These are phyloP conservation scores for Botrytis fragariae DNA, from an alignment of 2,329 filamentous ascomycete genomes.

Conservation along the genomic window DNA sequence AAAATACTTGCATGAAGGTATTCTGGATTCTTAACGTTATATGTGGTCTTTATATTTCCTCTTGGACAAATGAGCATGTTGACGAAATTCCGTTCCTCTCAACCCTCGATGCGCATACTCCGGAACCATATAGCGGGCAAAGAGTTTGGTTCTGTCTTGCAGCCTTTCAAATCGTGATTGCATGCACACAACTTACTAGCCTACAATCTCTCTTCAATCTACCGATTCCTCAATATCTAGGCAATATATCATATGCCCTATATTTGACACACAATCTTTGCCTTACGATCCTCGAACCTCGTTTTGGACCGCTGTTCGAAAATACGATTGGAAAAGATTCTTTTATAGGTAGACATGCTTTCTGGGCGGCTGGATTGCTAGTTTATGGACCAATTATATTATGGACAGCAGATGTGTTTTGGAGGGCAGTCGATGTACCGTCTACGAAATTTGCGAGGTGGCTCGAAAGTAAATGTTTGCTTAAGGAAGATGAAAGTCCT, in stretches of 20 bases:
- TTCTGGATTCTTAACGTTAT: constrained; percentile 35
- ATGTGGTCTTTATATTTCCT: constrained; percentile 34
- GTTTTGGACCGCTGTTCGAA: constrained; percentile 30
- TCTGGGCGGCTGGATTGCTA: constrained; percentile 41
- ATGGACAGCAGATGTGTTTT: constrained; percentile 59
- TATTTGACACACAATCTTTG: constrained; percentile 58
- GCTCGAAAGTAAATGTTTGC: constrained; percentile 40
- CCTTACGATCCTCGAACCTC: constrained; percentile 39
- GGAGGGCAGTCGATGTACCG: constrained; percentile 53
- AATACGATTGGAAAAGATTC: constrained; percentile 25
- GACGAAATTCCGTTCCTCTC: constrained; percentile 30
- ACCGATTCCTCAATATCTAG: constrained; percentile 53
- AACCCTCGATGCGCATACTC: constrained; percentile 32
- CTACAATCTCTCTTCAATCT: constrained; percentile 48
- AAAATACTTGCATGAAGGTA: constrained; percentile 20
- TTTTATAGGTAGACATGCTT: constrained; percentile 32
- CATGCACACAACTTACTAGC: constrained; percentile 39
- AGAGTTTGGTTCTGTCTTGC: constrained; percentile 35
- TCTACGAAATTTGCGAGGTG: constrained; percentile 50
- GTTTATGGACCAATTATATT: constrained; percentile 46
- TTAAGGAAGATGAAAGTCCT: constrained; percentile 19
- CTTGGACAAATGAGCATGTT: constrained; percentile 35
- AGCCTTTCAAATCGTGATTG: constrained; percentile 35
- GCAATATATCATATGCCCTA: constrained; percentile 55
- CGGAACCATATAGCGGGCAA: constrained; percentile 33